These are phyloP conservation scores for Rauvolfia tetraphylla DNA, from an alignment of 257 asterid genomes.

Conservation along the genomic window DNA sequence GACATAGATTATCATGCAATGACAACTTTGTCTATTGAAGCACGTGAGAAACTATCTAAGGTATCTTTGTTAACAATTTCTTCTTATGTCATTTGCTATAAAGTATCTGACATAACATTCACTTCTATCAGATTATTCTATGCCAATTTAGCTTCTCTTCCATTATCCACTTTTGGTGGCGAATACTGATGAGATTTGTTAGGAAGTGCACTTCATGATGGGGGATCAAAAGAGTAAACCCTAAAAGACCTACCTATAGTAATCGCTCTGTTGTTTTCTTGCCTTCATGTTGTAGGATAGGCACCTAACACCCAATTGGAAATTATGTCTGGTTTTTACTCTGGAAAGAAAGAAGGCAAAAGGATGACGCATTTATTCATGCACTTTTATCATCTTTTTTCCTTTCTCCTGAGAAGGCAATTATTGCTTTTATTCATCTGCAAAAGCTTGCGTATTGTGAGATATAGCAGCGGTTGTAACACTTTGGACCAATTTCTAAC, in stretches of 20 bases:
- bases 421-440: background rate
- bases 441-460: background rate
- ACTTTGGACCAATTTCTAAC: slow-evolving; percentile 4
- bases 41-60: slow-evolving; percentile 95
- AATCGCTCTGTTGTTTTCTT: background rate
- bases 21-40: slow-evolving; percentile 78
- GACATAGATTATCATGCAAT: slow-evolving; percentile 76
- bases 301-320: background rate
- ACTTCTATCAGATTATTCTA: background rate
- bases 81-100: background rate
- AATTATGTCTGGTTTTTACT: background rate
- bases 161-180: background rate
- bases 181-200: background rate
- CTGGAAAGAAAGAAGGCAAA: background rate
- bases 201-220: background rate
- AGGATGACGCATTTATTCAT: background rate
- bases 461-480: background rate
- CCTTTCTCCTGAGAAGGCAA: background rate
- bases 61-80: slow-evolving; percentile 30
- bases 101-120: background rate
- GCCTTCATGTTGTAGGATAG: background rate
- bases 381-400: background rate
- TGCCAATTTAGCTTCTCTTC: background rate
- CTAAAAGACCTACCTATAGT: background rate
- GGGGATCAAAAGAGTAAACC: background rate